phyloP scores from a whole-genome alignment of 805 yeast genomes.

The Spencermartinsiella europaea region DNA sequence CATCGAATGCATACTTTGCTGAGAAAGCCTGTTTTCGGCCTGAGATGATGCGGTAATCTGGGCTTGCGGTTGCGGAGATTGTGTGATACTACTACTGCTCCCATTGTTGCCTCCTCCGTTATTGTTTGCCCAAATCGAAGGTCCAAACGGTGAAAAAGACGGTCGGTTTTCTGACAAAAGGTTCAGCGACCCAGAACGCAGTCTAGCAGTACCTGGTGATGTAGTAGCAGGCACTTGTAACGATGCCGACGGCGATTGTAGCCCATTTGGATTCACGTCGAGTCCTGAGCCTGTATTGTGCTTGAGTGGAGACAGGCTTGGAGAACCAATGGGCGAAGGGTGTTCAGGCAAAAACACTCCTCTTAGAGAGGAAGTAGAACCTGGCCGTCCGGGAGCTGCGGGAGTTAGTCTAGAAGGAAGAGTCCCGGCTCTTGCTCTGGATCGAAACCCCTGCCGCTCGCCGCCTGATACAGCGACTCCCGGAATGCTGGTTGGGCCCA shows the following conservation, averaged over 20 bases:
- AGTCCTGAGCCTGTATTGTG: background rate
- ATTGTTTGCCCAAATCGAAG: slow-evolving; percentile 25
- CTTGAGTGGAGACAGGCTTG: slow-evolving; percentile 4
- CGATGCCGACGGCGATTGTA: slow-evolving; percentile 4
- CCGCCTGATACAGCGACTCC: no score
- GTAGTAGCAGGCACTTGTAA: slow-evolving; percentile 6
- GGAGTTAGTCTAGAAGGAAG: slow-evolving; percentile 57
- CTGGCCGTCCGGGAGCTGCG: slow-evolving; percentile 20
- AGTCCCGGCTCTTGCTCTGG: slow-evolving; percentile 74
- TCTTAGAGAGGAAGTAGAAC: slow-evolving; percentile 26
- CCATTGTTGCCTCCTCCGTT: slow-evolving; percentile 1
- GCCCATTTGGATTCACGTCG: slow-evolving; percentile 7
- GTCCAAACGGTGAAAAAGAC: slow-evolving; percentile 25
- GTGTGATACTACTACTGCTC: slow-evolving; percentile 3
- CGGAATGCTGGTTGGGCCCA: background rate
- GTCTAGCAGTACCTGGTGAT: slow-evolving; percentile 13
- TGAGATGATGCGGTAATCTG: slow-evolving; percentile 5
- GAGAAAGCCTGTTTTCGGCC: slow-evolving; percentile 6
- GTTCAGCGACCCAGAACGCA: slow-evolving; percentile 26
- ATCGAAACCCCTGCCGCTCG: slow-evolving; percentile 25
- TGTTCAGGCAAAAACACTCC: slow-evolving; percentile 29
- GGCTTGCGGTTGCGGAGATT: background rate
- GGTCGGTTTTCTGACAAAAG: slow-evolving; percentile 24
- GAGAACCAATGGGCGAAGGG: slow-evolving; percentile 19
- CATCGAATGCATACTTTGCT: slow-evolving; percentile 1